phyloP scores from a whole-genome alignment of 2,329 filamentous ascomycete species.

The Nannizzia gypsea region DNA sequence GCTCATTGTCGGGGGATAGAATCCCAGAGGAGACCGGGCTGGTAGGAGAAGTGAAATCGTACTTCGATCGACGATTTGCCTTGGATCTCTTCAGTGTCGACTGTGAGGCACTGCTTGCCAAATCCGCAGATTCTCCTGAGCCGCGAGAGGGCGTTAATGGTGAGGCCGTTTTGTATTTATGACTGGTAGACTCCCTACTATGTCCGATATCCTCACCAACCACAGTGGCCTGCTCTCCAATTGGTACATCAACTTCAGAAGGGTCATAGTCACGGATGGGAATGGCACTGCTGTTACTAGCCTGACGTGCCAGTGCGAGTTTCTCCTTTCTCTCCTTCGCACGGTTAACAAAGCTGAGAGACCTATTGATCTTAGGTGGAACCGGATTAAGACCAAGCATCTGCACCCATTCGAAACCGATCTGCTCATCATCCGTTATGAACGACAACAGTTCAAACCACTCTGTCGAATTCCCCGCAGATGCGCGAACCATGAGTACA shows the following conservation, averaged over 20 bases:
- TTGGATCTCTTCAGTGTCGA: constrained; percentile 29
- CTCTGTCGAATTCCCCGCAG: constrained; percentile 46
- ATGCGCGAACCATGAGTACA: constrained; percentile 75
- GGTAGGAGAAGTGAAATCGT: constrained; percentile 24
- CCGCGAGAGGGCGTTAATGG: not conserved
- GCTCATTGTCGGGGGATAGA: constrained; percentile 16
- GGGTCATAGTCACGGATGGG: constrained; percentile 37
- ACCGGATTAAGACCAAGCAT: constrained; percentile 61
- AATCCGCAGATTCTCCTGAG: constrained; percentile 16
- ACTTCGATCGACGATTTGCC: constrained; percentile 30
- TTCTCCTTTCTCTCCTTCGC: constrained; percentile 27
- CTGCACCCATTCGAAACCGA: constrained; percentile 74
- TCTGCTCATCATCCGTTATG: constrained; percentile 60
- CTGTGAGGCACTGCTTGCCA: constrained; percentile 23
- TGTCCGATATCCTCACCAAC: not conserved
- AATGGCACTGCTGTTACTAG: constrained; percentile 21
- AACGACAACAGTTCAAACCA: constrained; percentile 84
- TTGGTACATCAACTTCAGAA: constrained; percentile 48
- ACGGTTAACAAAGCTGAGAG: constrained; percentile 41
- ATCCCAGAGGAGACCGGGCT: constrained; percentile 17
- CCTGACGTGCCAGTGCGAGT: constrained; percentile 6
- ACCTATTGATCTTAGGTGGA: constrained; percentile 46
- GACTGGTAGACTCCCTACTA: not conserved
- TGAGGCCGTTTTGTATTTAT: not conserved
- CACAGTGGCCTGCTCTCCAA: constrained; percentile 38